These are phyloP conservation scores for Tremella mesenterica DNA, from an alignment of 768 basidiomycete genomes.

Conservation along the genomic window DNA sequence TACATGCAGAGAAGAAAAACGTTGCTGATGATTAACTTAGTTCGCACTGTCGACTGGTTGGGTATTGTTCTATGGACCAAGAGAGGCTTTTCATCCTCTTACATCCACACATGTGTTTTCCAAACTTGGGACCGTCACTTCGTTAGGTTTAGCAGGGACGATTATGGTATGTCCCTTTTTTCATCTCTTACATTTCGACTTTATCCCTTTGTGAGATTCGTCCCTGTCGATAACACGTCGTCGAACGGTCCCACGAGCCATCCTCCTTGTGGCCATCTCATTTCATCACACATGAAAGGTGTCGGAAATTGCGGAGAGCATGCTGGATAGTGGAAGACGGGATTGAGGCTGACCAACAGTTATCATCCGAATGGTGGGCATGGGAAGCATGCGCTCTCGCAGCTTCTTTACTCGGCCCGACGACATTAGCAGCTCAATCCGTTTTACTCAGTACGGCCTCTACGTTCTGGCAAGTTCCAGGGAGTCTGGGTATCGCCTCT, in stretches of 20 bases:
- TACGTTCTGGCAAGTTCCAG: constrained; percentile 72
- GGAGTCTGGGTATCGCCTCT: constrained; percentile 68
- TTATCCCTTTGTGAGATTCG: not conserved
- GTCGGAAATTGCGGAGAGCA: too few species aligned
- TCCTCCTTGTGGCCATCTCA: too few species aligned
- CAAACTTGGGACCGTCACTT: constrained; percentile 54
- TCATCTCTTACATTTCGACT: too few species aligned
- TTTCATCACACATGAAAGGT: constrained; percentile 47
- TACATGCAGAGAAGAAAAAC: constrained; percentile 50
- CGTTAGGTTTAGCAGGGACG: constrained; percentile 57
- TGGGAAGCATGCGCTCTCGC: constrained; percentile 60
- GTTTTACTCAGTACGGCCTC: constrained; percentile 52
- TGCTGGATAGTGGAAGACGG: too few species aligned
- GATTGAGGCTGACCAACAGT: constrained; percentile 11
- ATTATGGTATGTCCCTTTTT: constrained; percentile 32
- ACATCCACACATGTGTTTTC: constrained; percentile 59
- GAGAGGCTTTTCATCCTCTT: constrained; percentile 75
- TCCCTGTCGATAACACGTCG: too few species aligned
- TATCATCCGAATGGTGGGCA: constrained; percentile 89
- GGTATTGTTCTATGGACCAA: constrained; percentile 46
- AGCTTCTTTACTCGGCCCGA: constrained; percentile 57
- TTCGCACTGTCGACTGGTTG: constrained; percentile 42
- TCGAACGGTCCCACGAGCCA: too few species aligned
- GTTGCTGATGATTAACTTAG: constrained; percentile 49
- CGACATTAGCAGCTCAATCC: constrained; percentile 76